A percentile compares a stretch with the other conserved stretches of the same genome.
These are phyloP conservation scores for Cotoneaster glaucophyllus DNA, from an alignment of 306 rosid species.

Conservation along the genomic window DNA sequence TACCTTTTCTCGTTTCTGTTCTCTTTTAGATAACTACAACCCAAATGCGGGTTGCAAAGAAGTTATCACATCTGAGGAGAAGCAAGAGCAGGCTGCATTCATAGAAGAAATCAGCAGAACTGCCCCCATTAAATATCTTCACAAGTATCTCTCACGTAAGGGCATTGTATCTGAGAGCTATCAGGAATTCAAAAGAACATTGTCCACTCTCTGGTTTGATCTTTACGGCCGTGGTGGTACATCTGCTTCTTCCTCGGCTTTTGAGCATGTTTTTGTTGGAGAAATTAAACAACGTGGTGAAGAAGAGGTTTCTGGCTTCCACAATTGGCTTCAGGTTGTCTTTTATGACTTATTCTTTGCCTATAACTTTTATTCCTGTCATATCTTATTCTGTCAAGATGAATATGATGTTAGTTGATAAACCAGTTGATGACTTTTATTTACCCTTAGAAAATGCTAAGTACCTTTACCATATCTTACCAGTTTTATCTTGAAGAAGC, in stretches of 20 bases:
- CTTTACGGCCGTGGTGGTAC: slow-evolving; percentile 89
- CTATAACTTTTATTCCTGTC: neutral
- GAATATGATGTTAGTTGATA: neutral
- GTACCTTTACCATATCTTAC: slow-evolving; percentile 13
- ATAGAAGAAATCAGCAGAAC: slow-evolving; percentile 94
- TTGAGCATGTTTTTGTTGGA: slow-evolving; percentile 95
- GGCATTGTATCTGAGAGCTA: slow-evolving; percentile 48
- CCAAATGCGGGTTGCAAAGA: slow-evolving; percentile 74
- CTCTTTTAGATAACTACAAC: slow-evolving; percentile 87
- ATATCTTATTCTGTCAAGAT: neutral
- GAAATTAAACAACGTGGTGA: slow-evolving; percentile 67
- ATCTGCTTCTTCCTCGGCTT: slow-evolving; percentile 85
- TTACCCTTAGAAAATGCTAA: neutral
- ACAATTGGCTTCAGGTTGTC: slow-evolving; percentile 92
- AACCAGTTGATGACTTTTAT: too few relatives aligned
- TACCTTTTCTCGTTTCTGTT: slow-evolving; percentile 74
- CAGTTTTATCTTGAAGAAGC: slow-evolving; percentile 94
- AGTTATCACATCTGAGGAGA: slow-evolving; percentile 88
- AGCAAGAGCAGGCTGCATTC: slow-evolving; percentile 87
- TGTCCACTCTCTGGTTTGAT: slow-evolving; percentile 75
- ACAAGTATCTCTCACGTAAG: slow-evolving; percentile 61
- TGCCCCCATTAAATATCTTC: slow-evolving; percentile 81
- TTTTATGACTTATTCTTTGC: slow-evolving; percentile 1
- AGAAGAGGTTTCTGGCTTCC: slow-evolving; percentile 77
- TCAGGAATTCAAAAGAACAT: slow-evolving; percentile 61